Conservation (phyloP, 2,329 filamentous ascomycete species). For the Metarhizium sp. region DNA sequence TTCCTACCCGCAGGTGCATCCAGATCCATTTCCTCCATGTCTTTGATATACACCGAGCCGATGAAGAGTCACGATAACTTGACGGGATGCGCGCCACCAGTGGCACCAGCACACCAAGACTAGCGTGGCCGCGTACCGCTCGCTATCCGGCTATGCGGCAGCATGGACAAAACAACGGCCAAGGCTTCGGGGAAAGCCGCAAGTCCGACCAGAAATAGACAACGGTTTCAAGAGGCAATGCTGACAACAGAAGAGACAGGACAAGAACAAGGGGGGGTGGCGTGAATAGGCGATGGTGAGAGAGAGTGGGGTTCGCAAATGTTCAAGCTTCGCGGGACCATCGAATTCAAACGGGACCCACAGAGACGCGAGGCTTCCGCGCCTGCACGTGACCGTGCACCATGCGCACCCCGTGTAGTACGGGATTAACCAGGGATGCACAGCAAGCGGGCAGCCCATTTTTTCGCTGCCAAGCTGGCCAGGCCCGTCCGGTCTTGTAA, state of each 20-base stretch:
- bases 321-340: no score
- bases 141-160: not conserved
- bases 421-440: not conserved
- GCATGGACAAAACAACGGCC: not conserved
- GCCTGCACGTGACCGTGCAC: slow-evolving; percentile 7
- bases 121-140: not conserved
- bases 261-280: no score
- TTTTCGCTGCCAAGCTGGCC: no score
- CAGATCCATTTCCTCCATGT: slow-evolving; percentile 33
- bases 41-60: not conserved
- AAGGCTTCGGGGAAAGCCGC: not conserved
- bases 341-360: no score
- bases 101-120: no score
- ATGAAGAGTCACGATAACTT: not conserved
- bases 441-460: no score
- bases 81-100: not conserved
- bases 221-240: not conserved
- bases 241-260: not conserved
- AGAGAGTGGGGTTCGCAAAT: no score
- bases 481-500: no score
- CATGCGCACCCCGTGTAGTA: not conserved
- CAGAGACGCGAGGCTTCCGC: slow-evolving; percentile 5
- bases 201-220: not conserved
- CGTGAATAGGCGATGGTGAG: not conserved
- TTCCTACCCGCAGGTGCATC: slow-evolving; percentile 33